Evolutionary conservation across 192 early-diverging fungal genomes (phyloP), one percentile per base, ranked within the genome.

Genomic region (Coemansia sp.): DNA sequence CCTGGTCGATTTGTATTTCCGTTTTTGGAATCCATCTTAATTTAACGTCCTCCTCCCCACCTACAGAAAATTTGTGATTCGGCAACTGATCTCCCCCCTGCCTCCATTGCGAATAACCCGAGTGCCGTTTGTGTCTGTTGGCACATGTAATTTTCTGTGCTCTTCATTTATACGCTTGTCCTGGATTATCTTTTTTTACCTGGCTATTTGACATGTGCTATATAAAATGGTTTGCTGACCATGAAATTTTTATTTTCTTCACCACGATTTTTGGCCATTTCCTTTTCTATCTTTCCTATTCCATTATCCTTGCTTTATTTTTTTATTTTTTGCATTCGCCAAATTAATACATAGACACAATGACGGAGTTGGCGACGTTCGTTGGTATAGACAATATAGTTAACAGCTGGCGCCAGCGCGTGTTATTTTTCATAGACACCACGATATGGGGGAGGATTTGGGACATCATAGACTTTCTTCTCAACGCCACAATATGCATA

Each of bases 321-420:
- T n/a, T 53, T 53, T 26, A 23, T 15, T 53, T 15, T 4, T 21
- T 53, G 23, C 16, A 21, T 35, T 36, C 35, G 8, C 49, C 39
- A 14, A 46, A 18, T 63, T 4, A 49, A 20, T 21, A 49, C 10
- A 53, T 14, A 52, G 33, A 21, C 16, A 60, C 0, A n/a, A 71
- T 73, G 78, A 65, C 73, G 9, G 73, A 81, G 60, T 70, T 76
- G 48, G 78, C 78, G 36, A 81, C 78, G 4, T 81, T 81, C 72
- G 69, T 81, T 16, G 67, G 69, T 1, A 58, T 81, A 23, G 78
- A 81, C 64, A 81, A 60, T 23, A 59, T 81, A 24, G 78, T 81
- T 48, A 81, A 81, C 24, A 73, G 80, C 24, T 83, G 80, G 80
- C 71, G 80, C 10, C 73, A 80, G 56, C 67, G 72, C 2, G 62